Base-by-base conservation (phyloP, 331 rosid genomes). In the Quercus lobata region DNA sequence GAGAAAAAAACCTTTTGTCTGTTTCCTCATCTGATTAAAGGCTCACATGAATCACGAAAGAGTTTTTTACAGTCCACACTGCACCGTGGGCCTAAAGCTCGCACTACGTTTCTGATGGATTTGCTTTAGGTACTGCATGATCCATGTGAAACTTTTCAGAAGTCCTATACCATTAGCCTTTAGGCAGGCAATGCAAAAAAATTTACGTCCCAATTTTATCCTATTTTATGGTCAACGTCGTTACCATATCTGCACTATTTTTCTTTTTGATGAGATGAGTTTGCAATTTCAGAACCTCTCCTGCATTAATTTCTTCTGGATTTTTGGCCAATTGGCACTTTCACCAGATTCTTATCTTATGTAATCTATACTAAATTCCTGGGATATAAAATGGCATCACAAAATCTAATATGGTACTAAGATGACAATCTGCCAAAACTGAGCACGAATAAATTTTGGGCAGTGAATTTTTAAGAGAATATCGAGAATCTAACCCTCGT, bases 81-180 rank as follows among this genome's bases (percentile, higher is more conserved):
- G 14, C 73, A 41, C 68, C 30, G 30, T 57, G 76, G 85, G 86
- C 71, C 76, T 46, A 34, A 56, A 37, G 46, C 24, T 2, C 6
- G 56, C 69, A 34, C 69, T 30, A 53, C 58, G 49, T 18, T 61
- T 56, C 77, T 77, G 57, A 81, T 70, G 57, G 53, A 55, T 9
- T 52, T 57, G 52, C 18, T 29, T 57, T 6, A 1, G 53, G 19
- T 25, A 8, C 21, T 24, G 58, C 35, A 11, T 18, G 55, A 49
- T 74, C 76, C 80, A 74, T 74, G 80, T 74, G 77, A 69, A 12
- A 8, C n/a, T 76, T 56, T 70, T 22, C 88, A 74, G 83, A 63
- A 63, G 76, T 85, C 85, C 55, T 37, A 74, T 30, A 35, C 46
- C 2, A 41, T 2, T 41, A 41, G 12, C 49, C 49, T 41, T 41